A percentile compares a stretch with the other conserved stretches of the same genome.
Conservation (phyloP, 306 rosid genomes). For the Cucurbita ficifolia region DNA sequence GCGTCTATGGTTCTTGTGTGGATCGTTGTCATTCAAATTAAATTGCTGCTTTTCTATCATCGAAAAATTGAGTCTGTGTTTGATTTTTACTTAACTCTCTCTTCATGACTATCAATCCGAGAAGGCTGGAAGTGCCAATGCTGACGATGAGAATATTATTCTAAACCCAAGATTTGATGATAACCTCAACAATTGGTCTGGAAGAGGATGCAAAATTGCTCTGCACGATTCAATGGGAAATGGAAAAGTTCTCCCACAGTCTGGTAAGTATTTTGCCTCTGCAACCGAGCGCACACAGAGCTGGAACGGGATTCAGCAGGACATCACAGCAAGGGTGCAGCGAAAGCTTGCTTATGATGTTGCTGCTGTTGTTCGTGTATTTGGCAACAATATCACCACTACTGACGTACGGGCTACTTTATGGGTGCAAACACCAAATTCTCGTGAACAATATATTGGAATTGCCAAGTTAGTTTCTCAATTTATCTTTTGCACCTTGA, state of each 20-base stretch:
- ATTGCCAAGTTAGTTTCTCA: slow-evolving; percentile 54
- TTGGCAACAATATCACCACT: slow-evolving; percentile 58
- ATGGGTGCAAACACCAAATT: slow-evolving; percentile 58
- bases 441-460: slow-evolving; percentile 76
- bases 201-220: slow-evolving; percentile 86
- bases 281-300: slow-evolving; percentile 72
- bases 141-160: slow-evolving; percentile 39
- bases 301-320: slow-evolving; percentile 95
- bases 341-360: slow-evolving; percentile 74
- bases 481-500: neutral
- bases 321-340: slow-evolving; percentile 70
- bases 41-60: neutral
- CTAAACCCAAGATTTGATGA: slow-evolving; percentile 64
- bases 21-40: neutral
- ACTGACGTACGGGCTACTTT: slow-evolving; percentile 65
- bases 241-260: slow-evolving; percentile 55
- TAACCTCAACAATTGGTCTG: slow-evolving; percentile 76
- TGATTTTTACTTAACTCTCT: neutral
- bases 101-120: neutral
- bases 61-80: neutral
- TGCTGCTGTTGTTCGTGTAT: slow-evolving; percentile 59
- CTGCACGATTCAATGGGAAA: slow-evolving; percentile 57
- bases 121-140: slow-evolving; percentile 25
- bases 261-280: slow-evolving; percentile 63
- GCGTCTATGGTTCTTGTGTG: neutral